A percentile compares a stretch with the other conserved stretches of the same genome.
These are phyloP conservation scores for Barnettozyma siamensis DNA, from an alignment of 805 yeast genomes.

Conservation along the genomic window DNA sequence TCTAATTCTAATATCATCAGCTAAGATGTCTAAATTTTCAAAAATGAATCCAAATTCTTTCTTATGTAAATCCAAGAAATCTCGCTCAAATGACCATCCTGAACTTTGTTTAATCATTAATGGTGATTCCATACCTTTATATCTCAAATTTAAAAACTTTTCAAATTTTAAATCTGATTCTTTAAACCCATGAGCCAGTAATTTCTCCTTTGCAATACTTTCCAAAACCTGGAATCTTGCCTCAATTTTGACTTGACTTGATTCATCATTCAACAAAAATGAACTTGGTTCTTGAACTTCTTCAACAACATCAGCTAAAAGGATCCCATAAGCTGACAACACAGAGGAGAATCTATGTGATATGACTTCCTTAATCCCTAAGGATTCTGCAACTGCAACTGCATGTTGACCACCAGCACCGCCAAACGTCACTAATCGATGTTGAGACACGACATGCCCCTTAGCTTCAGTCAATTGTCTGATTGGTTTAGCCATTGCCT, in stretches of 20 bases:
- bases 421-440: conserved; percentile 77
- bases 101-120: conserved; percentile 50
- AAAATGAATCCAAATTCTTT: conserved; percentile 71
- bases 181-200: conserved; percentile 48
- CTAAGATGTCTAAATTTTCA: conserved; percentile 49
- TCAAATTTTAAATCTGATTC: conserved; percentile 46
- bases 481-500: conserved; percentile 87
- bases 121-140: conserved; percentile 85
- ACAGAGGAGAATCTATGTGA: conserved; percentile 81
- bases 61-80: conserved; percentile 51
- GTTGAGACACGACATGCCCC: conserved; percentile 62
- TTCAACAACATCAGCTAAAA: conserved; percentile 77
- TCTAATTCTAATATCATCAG: conserved; percentile 71
- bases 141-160: conserved; percentile 69
- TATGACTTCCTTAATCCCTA: conserved; percentile 64
- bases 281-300: conserved; percentile 76
- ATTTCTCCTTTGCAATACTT: conserved; percentile 35
- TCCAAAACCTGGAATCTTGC: conserved; percentile 41
- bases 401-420: conserved; percentile 96
- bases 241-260: conserved; percentile 31
- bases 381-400: conserved; percentile 61
- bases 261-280: conserved; percentile 29
- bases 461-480: conserved; percentile 80
- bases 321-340: conserved; percentile 83
- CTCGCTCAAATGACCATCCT: conserved; percentile 31